These are phyloP conservation scores for Cladosporium halotolerans DNA, from an alignment of 2,329 filamentous ascomycete genomes.

Conservation along the genomic window DNA sequence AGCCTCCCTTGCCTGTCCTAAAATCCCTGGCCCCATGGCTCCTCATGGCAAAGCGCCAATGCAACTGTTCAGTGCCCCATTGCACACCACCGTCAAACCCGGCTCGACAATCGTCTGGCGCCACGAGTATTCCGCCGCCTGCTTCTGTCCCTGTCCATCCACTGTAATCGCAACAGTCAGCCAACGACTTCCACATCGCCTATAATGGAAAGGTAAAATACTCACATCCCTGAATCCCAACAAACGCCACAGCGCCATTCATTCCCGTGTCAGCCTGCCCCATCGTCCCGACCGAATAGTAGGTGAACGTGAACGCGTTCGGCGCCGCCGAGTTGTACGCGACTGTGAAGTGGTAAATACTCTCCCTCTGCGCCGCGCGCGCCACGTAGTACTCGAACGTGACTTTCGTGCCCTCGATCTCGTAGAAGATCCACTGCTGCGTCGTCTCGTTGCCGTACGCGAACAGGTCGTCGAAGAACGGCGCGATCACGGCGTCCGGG, in stretches of 20 bases:
- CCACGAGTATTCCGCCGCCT: neutral
- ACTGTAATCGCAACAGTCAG: neutral
- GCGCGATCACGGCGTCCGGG: slow-evolving; percentile 23
- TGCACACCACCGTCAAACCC: neutral
- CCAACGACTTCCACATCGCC: neutral
- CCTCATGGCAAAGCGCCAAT: neutral
- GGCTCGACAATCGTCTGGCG: neutral
- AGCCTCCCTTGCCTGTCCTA: neutral
- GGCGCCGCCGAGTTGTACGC: slow-evolving; percentile 24
- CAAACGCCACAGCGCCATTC: slow-evolving; percentile 19
- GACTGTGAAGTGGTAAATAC: slow-evolving; percentile 28
- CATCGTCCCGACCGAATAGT: slow-evolving; percentile 18
- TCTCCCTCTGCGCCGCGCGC: slow-evolving; percentile 11
- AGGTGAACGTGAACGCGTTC: slow-evolving; percentile 26
- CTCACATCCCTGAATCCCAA: slow-evolving; percentile 29
- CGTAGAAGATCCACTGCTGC: slow-evolving; percentile 30
- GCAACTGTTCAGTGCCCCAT: neutral
- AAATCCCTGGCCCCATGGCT: no score
- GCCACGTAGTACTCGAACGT: slow-evolving; percentile 29
- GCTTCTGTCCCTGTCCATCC: neutral
- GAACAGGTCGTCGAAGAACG: slow-evolving; percentile 31
- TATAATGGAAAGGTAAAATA: slow-evolving; percentile 2
- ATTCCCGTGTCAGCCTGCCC: slow-evolving; percentile 15
- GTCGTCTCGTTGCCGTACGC: slow-evolving; percentile 16
- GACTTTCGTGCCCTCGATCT: slow-evolving; percentile 20